Evolutionary conservation across 2,329 filamentous ascomycete species (phyloP).

Genomic region (Diplocarpon rosae): DNA sequence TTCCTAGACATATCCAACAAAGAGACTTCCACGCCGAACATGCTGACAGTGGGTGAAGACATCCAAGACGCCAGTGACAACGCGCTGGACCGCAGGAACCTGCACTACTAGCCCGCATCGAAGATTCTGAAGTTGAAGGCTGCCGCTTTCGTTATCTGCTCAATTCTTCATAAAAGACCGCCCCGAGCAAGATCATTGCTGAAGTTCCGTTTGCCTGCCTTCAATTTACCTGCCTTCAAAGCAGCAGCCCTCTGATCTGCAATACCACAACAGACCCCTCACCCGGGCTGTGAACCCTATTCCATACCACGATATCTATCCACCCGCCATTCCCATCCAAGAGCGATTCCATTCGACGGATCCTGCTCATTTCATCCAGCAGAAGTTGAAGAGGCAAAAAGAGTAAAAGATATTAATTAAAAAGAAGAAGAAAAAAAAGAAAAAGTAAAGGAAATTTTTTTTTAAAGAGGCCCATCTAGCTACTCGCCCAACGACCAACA

Average conservation of each 20-base stretch:
- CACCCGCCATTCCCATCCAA: slow-evolving; percentile 13
- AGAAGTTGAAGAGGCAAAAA: slow-evolving; percentile 11
- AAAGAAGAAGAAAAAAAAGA: neutral
- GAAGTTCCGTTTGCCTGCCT: slow-evolving; percentile 21
- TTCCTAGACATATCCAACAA: slow-evolving; percentile 40
- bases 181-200: slow-evolving; percentile 14
- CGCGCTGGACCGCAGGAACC: slow-evolving; percentile 19
- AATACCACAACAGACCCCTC: slow-evolving; percentile 11
- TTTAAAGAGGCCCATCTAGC: too few species aligned
- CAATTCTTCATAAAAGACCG: slow-evolving; percentile 18
- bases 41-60: slow-evolving; percentile 11
- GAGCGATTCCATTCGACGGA: slow-evolving; percentile 7
- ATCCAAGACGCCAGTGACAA: slow-evolving; percentile 18
- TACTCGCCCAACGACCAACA: slow-evolving; percentile 8
- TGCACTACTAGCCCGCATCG: slow-evolving; percentile 19
- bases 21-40: slow-evolving; percentile 34
- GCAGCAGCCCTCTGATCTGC: slow-evolving; percentile 15
- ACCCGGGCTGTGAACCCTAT: slow-evolving; percentile 8
- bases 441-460: too few species aligned
- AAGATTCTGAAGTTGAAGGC: slow-evolving; percentile 13
- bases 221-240: slow-evolving; percentile 19
- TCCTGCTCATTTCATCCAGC: slow-evolving; percentile 13
- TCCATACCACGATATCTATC: too few species aligned
- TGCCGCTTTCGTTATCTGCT: slow-evolving; percentile 15
- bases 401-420: too few species aligned